phyloP scores from a whole-genome alignment of 257 asterid species.

The Marsdenia floribunda region DNA sequence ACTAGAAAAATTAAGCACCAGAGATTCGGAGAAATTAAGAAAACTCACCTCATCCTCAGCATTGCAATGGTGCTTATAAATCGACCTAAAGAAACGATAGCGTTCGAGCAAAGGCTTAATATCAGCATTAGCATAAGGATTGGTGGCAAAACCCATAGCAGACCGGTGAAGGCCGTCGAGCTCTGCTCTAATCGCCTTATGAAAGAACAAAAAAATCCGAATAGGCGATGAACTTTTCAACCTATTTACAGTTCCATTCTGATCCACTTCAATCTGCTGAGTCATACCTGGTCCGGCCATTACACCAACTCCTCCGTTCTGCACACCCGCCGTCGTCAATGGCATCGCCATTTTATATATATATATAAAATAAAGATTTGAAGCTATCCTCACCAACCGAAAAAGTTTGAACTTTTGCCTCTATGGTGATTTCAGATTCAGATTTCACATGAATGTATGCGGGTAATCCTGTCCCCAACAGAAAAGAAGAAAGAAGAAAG shows the following conservation, averaged over 20 bases:
- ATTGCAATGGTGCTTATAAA: constrained; percentile 87
- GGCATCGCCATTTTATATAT: constrained; percentile 37
- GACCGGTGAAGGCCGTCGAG: constrained; percentile 65
- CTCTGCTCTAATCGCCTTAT: constrained; percentile 78
- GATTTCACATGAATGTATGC: constrained; percentile 21
- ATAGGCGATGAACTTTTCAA: constrained; percentile 56
- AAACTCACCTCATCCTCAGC: constrained; percentile 78
- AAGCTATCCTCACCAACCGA: not conserved
- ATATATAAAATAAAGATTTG: too few species aligned
- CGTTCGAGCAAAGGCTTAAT: constrained; percentile 58
- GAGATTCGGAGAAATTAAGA: not conserved
- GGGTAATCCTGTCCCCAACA: not conserved
- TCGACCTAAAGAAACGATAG: constrained; percentile 67
- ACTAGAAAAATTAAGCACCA: not conserved
- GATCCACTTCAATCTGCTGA: constrained; percentile 16
- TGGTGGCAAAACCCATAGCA: constrained; percentile 61
- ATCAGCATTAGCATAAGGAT: constrained; percentile 33
- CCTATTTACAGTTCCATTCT: constrained; percentile 31
- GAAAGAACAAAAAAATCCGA: constrained; percentile 71
- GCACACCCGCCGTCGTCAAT: constrained; percentile 58
- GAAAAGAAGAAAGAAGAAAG: too few species aligned
- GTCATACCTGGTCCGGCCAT: constrained; percentile 27
- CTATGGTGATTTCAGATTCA: constrained; percentile 26
- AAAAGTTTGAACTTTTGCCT: constrained; percentile 8
- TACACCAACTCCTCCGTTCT: constrained; percentile 48